Percentiles rank a stretch among this genome's conserved stretches.
Conservation (phyloP, 2,329 filamentous ascomycete species). For the Bipolaris bicolor region DNA sequence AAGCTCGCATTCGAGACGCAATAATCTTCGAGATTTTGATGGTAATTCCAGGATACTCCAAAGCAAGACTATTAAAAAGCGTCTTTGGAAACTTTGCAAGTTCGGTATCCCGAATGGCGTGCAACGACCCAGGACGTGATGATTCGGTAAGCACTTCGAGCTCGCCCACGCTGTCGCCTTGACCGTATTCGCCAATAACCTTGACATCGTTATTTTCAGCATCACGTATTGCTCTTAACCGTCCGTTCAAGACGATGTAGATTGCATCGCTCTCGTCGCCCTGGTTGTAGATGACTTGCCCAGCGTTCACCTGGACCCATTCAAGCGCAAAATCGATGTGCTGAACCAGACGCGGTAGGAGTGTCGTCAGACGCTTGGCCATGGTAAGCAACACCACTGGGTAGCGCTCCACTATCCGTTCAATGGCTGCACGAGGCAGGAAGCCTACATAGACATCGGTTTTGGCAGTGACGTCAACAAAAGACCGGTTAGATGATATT, state of each 20-base stretch:
- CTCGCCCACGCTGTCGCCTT: constrained; percentile 97
- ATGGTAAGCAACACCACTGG: constrained; percentile 92
- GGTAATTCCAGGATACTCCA: constrained; percentile 96
- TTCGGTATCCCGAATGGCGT: constrained; percentile 96
- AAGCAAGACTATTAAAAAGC: constrained; percentile 94
- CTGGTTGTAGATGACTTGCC: constrained; percentile 92
- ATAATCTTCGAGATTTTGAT: constrained; percentile 99
- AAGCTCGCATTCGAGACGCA: constrained; percentile 86
- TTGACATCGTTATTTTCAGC: constrained; percentile 80
- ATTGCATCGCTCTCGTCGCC: constrained; percentile 97
- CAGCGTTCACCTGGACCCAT: constrained; percentile 96
- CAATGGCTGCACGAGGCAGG: constrained; percentile 80
- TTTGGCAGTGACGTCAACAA: constrained; percentile 95
- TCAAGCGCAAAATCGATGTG: constrained; percentile 98
- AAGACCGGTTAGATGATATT: constrained; percentile 92
- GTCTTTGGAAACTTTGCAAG: constrained; percentile 95
- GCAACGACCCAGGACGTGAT: constrained; percentile 83
- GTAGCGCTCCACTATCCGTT: constrained; percentile 90
- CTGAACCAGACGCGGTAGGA: constrained; percentile 85
- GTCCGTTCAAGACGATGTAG: constrained; percentile 95
- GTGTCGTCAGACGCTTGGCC: constrained; percentile 89
- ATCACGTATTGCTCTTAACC: constrained; percentile 83
- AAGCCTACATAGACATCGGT: constrained; percentile 99
- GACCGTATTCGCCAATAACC: constrained; percentile 89
- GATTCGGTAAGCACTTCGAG: constrained; percentile 97